Evolutionary conservation across 2,329 filamentous ascomycete species (phyloP), one percentile per base, ranked within the genome.

Genomic region (Cladobotryum protrusum): DNA sequence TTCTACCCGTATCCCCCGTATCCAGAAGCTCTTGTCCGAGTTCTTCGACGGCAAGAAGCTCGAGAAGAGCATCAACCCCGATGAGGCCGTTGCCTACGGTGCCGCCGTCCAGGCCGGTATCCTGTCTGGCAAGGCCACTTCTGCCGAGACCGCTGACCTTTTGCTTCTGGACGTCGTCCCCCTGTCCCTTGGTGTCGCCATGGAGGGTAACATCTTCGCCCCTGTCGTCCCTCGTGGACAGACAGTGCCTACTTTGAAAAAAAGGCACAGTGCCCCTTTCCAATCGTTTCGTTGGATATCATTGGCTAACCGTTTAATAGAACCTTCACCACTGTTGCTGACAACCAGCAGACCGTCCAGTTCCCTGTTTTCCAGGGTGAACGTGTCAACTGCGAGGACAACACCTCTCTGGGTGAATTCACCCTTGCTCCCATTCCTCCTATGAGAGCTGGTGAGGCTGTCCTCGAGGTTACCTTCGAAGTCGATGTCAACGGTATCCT

Each of bases 41-140:
- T 96, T 91, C 83, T 99, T 99, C 79, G 88, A 95, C 72, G 91
- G 91, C 76, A 99, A 99, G 89, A 96, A 99, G 87, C 89, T 96
- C 61, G 92, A 97, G 84, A 97, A 96, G 82, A 93, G 88, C 81
- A 97, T 97, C 80, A 99, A 99, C 84, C 93, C 93, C 65, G 93
- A 99, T 70, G 93, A 99, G 82, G 93, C 93, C 63, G 93, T 99
- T 67, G 93, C 93, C 64, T 96, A 96, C 76, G 93, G 93, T 85
- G 93, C 93, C 59, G 93, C 93, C 63, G 92, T 99, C 56, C 93
- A 99, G 79, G 93, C 93, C 61, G 93, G 91, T 84, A 96, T 99
- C 71, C 86, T 99, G 59, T 96, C 92, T 53, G 93, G 93, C 71
- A 96, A 96, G 85, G 93, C 93, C 63, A 93, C 89, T 59, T 95